A percentile compares a stretch with the other conserved stretches of the same genome.
Evolutionary conservation across 2,329 filamentous ascomycete genomes (phyloP).

Genomic region (Alternaria postmessia): DNA sequence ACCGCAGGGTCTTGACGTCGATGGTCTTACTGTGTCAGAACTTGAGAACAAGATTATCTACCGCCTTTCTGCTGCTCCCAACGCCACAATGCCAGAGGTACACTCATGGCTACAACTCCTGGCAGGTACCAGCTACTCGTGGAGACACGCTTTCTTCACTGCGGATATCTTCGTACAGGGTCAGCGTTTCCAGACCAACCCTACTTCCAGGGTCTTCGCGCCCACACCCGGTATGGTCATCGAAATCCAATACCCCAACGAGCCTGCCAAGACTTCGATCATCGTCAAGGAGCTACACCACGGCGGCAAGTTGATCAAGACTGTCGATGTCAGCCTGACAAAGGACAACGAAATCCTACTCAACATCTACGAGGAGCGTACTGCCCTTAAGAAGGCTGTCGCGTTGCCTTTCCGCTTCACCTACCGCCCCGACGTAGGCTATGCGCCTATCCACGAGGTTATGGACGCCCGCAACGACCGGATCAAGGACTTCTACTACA

Average conservation of each 20-base stretch:
- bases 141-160: conserved; percentile 93
- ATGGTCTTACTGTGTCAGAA: conserved; percentile 84
- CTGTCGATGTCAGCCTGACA: conserved; percentile 82
- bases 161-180: conserved; percentile 94
- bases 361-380: conserved; percentile 92
- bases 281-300: conserved; percentile 86
- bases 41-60: conserved; percentile 83
- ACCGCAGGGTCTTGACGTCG: conserved; percentile 73
- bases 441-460: conserved; percentile 95
- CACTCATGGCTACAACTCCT: conserved; percentile 89
- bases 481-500: conserved; percentile 99
- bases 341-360: conserved; percentile 82
- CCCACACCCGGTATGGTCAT: conserved; percentile 87
- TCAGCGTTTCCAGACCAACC: conserved; percentile 96
- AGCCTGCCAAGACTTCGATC: conserved; percentile 84
- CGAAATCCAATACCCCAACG: conserved; percentile 82
- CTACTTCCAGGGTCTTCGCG: conserved; percentile 88
- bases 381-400: conserved; percentile 82
- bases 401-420: conserved; percentile 86
- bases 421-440: conserved; percentile 94
- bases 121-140: conserved; percentile 84
- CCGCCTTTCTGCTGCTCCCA: conserved; percentile 78
- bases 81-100: conserved; percentile 75
- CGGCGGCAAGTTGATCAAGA: conserved; percentile 85
- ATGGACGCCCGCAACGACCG: conserved; percentile 96